Evolutionary conservation across 169 alveolate genomes (phyloP), one percentile per base, ranked within the genome.

Genomic region (Theileria orientalis): DNA sequence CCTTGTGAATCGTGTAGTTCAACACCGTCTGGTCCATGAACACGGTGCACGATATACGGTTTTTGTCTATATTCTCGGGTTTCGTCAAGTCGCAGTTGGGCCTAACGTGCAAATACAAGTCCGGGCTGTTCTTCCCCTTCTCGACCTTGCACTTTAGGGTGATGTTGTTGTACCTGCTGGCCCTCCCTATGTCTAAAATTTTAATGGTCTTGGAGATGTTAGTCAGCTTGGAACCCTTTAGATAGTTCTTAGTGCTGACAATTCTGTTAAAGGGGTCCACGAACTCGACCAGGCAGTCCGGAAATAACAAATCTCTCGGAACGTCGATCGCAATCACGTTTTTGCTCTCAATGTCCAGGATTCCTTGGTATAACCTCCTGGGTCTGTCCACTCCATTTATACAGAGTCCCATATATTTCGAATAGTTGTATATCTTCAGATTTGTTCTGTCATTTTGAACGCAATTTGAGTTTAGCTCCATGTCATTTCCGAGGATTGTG

Each of bases 191-290:
- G 13, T 57, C 52, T 57, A 57, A 57, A 42, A 63, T 40, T 49
- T 63, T 63, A 25, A 63, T 40, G 3, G 73, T 40, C 13, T 63
- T 29, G 14, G 73, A n/a, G 19, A 63, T 54, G 6, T 44, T 42
- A 29, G 5, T 54, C 3, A 51, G 32, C 21, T 5, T 47, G 16
- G 57, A 47, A 47, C 57, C 57, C 57, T 3, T 3, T n/a, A 3
- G 21, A 6, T n/a, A 47, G 16, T 47, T 27, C 3, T 47, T 11
- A n/a, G 14, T 2, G 16, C 21, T 3, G 23, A 47, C 57, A n/a
- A 47, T 27, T 5, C 21, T 27, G 30, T 27, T 27, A 47, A 47
- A 47, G 16, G 14, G 3, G 21, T 47, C 21, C 11, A 3, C 21
- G 14, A 47, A 47, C 3, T 5, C 57, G 16, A n/a, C 21, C 3